Percentiles rank a stretch among this genome's conserved stretches.
Evolutionary conservation across 495 filamentous ascomycete genomes (phyloP).

Genomic region (Penicillium macrosclerotiorum): DNA sequence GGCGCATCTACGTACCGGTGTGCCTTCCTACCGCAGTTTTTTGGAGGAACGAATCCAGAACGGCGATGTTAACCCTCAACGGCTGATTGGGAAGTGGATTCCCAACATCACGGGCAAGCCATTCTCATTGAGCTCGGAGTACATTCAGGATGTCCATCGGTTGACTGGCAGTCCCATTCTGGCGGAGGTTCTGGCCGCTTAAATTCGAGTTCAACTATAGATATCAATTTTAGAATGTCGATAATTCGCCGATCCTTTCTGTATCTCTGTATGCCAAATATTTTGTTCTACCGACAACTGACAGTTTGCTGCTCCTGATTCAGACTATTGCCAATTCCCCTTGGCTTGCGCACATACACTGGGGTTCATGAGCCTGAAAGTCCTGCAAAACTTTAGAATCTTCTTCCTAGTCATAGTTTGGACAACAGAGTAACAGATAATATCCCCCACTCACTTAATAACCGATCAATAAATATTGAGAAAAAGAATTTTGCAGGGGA

Average conservation of each 20-base stretch:
- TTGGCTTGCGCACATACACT: too few species aligned
- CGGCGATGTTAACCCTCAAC: constrained; percentile 4
- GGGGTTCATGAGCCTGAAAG: too few species aligned
- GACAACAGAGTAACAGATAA: too few species aligned
- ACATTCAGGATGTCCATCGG: background rate
- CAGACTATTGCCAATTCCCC: background rate
- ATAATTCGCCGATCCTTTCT: background rate
- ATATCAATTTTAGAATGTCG: background rate
- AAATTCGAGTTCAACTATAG: background rate
- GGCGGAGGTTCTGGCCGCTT: background rate
- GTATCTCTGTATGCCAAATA: background rate
- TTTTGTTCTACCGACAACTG: background rate
- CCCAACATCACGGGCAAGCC: constrained; percentile 17
- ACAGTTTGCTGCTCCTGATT: background rate
- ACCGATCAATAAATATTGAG: background rate
- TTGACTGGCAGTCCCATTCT: background rate
- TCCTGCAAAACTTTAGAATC: too few species aligned
- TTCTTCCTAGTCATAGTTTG: background rate
- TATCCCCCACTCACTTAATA: background rate
- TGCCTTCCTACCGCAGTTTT: constrained; percentile 14
- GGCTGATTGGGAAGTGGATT: constrained; percentile 15
- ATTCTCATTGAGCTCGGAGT: constrained; percentile 1
- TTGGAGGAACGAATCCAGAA: constrained; percentile 10
- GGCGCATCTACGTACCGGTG: constrained; percentile 23
- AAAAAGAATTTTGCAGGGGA: background rate